Percentiles rank a stretch among this genome's conserved stretches.
These are phyloP conservation scores for Hypoxylon intermedium DNA, from an alignment of 495 filamentous ascomycete genomes.

Conservation along the genomic window DNA sequence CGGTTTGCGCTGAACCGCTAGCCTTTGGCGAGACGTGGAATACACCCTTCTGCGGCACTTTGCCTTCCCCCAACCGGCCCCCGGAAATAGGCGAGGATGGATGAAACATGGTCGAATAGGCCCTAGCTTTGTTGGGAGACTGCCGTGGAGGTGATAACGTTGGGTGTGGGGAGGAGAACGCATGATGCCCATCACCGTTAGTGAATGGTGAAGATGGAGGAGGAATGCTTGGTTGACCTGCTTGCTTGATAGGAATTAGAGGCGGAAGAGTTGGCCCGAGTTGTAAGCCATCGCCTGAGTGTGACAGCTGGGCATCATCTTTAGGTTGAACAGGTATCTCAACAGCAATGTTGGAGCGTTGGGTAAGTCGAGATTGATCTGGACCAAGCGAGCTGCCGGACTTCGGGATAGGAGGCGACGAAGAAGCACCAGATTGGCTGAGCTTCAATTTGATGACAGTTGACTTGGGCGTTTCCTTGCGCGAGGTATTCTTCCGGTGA, in stretches of 20 bases:
- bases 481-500: constrained; percentile 66
- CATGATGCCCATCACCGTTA: constrained; percentile 41
- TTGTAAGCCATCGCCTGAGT: constrained; percentile 19
- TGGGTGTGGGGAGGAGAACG: constrained; percentile 55
- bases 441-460: constrained; percentile 75
- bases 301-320: constrained; percentile 8
- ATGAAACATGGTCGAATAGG: constrained; percentile 50
- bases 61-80: constrained; percentile 19
- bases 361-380: constrained; percentile 15
- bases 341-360: constrained; percentile 13
- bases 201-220: constrained; percentile 37
- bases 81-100: constrained; percentile 35
- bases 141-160: constrained; percentile 50
- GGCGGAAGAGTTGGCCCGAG: constrained; percentile 12
- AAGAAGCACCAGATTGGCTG: constrained; percentile 65
- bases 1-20: constrained; percentile 36
- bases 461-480: constrained; percentile 49
- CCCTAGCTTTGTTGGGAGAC: constrained; percentile 49
- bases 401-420: constrained; percentile 21
- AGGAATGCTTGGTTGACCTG: constrained; percentile 28
- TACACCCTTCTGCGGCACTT: constrained; percentile 39
- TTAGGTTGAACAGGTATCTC: constrained; percentile 27
- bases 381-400: constrained; percentile 20
- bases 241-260: constrained; percentile 36
- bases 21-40: constrained; percentile 36